Evolutionary conservation across 2,329 filamentous ascomycete species (phyloP).

Genomic region (Zasmidium cellare): DNA sequence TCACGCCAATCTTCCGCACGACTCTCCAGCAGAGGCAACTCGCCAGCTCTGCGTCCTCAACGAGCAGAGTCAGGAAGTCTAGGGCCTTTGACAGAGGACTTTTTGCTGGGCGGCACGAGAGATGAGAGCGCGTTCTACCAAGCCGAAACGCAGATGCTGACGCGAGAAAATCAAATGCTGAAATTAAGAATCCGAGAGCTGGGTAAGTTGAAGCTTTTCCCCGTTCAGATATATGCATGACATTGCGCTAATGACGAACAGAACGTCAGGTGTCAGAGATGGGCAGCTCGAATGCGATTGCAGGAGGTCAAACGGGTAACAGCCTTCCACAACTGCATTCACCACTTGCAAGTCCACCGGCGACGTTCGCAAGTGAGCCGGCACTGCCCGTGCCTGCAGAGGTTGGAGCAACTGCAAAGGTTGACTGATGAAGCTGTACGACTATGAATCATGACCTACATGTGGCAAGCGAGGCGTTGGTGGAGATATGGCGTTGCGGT

Average conservation of each 20-base stretch:
- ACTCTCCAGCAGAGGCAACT: slow-evolving; percentile 40
- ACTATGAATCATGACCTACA: background rate
- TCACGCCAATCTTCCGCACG: slow-evolving; percentile 47
- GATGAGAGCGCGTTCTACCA: slow-evolving; percentile 80
- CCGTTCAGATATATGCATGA: background rate
- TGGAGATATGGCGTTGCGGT: background rate
- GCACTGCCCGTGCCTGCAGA: slow-evolving; percentile 4
- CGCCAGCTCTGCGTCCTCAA: slow-evolving; percentile 53
- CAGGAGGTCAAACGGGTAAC: background rate
- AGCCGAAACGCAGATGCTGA: slow-evolving; percentile 75
- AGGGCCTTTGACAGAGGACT: slow-evolving; percentile 50
- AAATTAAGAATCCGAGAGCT: slow-evolving; percentile 72
- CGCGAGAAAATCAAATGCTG: slow-evolving; percentile 81
- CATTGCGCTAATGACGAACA: background rate
- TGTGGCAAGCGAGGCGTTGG: slow-evolving; percentile 11
- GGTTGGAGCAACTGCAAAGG: slow-evolving; percentile 4
- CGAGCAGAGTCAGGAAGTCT: slow-evolving; percentile 48
- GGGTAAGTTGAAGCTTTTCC: slow-evolving; percentile 46
- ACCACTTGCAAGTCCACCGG: slow-evolving; percentile 18
- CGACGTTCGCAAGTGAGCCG: slow-evolving; percentile 12
- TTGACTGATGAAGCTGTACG: slow-evolving; percentile 6
- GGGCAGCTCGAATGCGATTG: background rate
- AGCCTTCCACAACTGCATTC: slow-evolving; percentile 17
- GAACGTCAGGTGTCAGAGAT: slow-evolving; percentile 20
- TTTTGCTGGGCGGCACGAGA: slow-evolving; percentile 58